Evolutionary conservation across 352 stramenopile species (phyloP).

Genomic region (Pythium biforme): DNA sequence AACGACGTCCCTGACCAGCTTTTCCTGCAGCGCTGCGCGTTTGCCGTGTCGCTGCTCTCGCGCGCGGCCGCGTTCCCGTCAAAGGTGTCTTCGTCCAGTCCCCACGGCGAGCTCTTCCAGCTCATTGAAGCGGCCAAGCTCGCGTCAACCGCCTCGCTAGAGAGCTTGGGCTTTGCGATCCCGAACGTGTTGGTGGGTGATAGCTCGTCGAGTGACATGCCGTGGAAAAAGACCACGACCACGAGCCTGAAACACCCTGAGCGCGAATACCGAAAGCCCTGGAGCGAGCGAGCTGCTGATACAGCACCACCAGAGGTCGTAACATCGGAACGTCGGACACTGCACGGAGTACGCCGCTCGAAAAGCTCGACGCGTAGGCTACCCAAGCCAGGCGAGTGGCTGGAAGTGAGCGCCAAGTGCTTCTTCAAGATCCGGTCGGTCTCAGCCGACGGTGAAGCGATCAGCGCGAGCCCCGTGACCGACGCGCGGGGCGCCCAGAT

Average conservation of each 20-base stretch:
- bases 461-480: constrained; percentile 26
- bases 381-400: constrained; percentile 48
- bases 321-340: not conserved
- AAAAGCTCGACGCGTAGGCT: constrained; percentile 4
- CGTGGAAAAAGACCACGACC: constrained; percentile 26
- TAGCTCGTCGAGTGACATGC: constrained; percentile 1
- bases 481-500: constrained; percentile 10
- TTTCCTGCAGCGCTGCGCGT: constrained; percentile 36
- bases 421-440: constrained; percentile 48
- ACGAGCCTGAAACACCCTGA: not conserved
- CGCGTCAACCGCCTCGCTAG: not conserved
- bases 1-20: not conserved
- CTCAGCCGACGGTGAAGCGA: constrained; percentile 31
- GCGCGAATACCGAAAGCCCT: constrained; percentile 31
- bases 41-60: constrained; percentile 42
- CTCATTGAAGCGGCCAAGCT: constrained; percentile 18
- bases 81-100: constrained; percentile 3
- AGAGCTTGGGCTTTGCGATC: constrained; percentile 2
- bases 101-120: not conserved
- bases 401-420: constrained; percentile 45
- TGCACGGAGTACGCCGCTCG: too few species aligned
- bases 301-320: not conserved
- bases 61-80: constrained; percentile 46
- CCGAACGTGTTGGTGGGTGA: not conserved
- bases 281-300: constrained; percentile 10